phyloP scores from a whole-genome alignment of 169 alveolate genomes.

The Eimeria maxima region DNA sequence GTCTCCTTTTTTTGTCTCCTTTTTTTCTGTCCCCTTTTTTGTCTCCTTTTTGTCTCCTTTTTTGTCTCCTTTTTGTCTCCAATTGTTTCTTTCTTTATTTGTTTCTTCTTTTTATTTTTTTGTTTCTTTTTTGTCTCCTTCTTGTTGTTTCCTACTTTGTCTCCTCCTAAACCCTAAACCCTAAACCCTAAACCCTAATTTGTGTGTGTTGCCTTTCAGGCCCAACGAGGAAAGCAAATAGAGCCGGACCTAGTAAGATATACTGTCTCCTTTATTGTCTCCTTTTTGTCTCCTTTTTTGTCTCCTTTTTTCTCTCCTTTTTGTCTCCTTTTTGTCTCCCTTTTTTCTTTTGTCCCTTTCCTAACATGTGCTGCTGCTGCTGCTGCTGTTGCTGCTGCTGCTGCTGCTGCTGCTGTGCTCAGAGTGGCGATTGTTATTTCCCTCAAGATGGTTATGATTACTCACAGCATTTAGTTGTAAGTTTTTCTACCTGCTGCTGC shows the following conservation, averaged over 20 bases:
- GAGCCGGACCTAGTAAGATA: background rate
- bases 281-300: too few species aligned
- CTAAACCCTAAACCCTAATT: background rate
- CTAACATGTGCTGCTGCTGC: background rate
- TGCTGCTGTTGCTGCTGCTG: background rate
- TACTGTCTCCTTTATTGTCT: too few species aligned
- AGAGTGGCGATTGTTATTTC: conserved; percentile 79
- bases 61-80: background rate
- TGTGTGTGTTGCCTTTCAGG: background rate
- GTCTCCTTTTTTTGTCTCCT: too few species aligned
- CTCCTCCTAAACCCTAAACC: background rate
- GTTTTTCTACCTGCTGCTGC: background rate
- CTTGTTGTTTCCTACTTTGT: background rate
- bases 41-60: background rate
- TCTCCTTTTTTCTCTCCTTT: too few species aligned
- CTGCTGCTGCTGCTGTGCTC: background rate
- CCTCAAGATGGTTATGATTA: conserved; percentile 81
- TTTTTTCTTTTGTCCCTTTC: background rate
- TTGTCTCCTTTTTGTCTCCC: too few species aligned
- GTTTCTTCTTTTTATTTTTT: too few species aligned
- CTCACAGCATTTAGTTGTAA: conserved; percentile 78
- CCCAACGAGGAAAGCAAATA: background rate
- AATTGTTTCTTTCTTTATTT: too few species aligned
- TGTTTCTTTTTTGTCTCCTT: background rate
- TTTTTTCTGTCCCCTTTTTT: too few species aligned